Base-by-base conservation (phyloP, 2,329 filamentous ascomycete species). In the Penicillium corylophilum region DNA sequence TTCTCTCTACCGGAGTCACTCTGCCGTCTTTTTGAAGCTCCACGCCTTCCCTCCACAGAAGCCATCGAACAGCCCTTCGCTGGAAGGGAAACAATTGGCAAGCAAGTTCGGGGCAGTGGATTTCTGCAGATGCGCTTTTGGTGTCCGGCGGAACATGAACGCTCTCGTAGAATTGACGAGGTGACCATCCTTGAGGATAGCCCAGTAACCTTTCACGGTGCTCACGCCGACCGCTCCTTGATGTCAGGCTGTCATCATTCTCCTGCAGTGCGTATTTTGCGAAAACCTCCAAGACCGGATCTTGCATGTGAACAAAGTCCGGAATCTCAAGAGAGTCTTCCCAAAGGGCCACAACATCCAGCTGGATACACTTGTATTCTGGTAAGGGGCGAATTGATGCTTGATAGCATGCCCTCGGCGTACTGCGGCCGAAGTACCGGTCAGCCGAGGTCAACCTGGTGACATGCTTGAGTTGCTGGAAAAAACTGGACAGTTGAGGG, bases 1-100 rank as follows among this genome's bases (percentile, higher is more conserved):
- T 33, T 18, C 48, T 48, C 22, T 51, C 49, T 5, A 58, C 46
- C 3, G 59, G 60, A 23, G 63, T 45, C 5, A 72, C 41, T 41
- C 57, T 57, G 12, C 73, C 73, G 48, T 71, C 57, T 7, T 62
- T 48, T 15, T 66, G 56, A 8, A 74, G 50, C 15, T 67, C 57
- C 50, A 72, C 63, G 10, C 74, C 71, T 62, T 79, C 77, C 54
- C 74, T 71, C 50, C 65, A 54, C 38, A 79, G 53, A 35, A 79
- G 66, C 77, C 77, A 79, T 33, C 70, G 60, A 10, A 79, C 69
- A 7, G 76, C 72, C 54, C 77, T 72, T 49, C 68, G 66, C 51
- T 79, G 77, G 48, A 79, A 79, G 3, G 77, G 75, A 54, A 75
- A 79, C n/a, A 79, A 66, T 23, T 70, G 55, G 45, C 69, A 75